Evolutionary conservation across 2,329 filamentous ascomycete genomes (phyloP).

Genomic region (Berkeleyomyces rouxiae): DNA sequence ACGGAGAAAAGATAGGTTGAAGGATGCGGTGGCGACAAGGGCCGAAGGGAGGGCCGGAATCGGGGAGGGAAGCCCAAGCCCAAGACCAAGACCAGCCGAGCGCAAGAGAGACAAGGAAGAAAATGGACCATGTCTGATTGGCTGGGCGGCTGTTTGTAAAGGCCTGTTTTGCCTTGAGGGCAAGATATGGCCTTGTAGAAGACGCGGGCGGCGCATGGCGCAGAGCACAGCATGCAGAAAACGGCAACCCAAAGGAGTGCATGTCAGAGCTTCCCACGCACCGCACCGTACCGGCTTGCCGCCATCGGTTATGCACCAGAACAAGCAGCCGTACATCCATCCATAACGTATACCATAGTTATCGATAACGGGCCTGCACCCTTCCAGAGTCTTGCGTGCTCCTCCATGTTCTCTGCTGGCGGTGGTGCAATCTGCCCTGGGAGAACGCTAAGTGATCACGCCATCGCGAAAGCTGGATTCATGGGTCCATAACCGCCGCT

Average conservation of each 20-base stretch:
- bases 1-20: neutral
- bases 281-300: neutral
- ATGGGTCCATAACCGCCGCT: neutral
- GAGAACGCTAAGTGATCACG: constrained; percentile 14
- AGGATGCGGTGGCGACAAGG: constrained; percentile 2
- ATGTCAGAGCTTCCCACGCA: neutral
- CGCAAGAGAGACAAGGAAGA: neutral
- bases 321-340: neutral
- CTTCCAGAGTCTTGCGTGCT: neutral
- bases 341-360: neutral
- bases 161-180: neutral
- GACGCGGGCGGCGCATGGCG: neutral
- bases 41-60: neutral
- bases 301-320: neutral
- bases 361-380: neutral
- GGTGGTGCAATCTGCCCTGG: constrained; percentile 13
- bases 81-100: neutral
- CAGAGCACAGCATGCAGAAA: neutral
- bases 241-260: neutral
- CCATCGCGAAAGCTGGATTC: constrained; percentile 13
- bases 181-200: neutral
- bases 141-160: neutral
- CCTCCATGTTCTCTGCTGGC: constrained; percentile 5
- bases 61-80: neutral
- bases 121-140: neutral